A percentile compares a stretch with the other conserved stretches of the same genome.
Conservation (phyloP, 257 asterid species). For the Ilex asprella region DNA sequence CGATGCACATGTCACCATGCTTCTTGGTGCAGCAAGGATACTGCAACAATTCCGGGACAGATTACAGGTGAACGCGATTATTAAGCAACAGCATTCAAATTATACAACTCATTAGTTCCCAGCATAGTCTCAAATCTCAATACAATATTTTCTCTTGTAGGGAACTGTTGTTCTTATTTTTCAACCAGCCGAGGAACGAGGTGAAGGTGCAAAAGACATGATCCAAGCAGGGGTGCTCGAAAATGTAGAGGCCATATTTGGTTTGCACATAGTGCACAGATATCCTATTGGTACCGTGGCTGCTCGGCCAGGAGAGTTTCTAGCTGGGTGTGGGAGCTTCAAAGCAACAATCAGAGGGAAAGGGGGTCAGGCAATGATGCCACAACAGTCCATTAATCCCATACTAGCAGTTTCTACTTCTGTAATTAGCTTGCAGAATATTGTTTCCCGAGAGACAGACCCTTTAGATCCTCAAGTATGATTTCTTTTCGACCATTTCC, state of each 20-base stretch:
- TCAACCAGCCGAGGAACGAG: conserved; percentile 58
- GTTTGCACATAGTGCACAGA: conserved; percentile 26
- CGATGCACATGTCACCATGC: conserved; percentile 21
- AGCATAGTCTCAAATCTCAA: too few species aligned
- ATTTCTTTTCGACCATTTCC: neutral
- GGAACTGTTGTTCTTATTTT: conserved; percentile 50
- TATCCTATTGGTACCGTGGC: conserved; percentile 32
- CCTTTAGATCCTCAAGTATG: conserved; percentile 51
- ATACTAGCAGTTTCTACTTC: conserved; percentile 45
- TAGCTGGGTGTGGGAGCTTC: conserved; percentile 54
- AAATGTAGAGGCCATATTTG: conserved; percentile 37
- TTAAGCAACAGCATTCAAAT: too few species aligned
- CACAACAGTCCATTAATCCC: conserved; percentile 20
- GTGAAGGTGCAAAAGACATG: conserved; percentile 45
- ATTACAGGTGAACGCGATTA: conserved; percentile 22
- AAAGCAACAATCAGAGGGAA: conserved; percentile 34
- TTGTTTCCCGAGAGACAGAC: conserved; percentile 47
- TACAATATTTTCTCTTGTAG: conserved; percentile 7
- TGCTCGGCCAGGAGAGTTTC: conserved; percentile 36
- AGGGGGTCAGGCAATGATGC: too few species aligned
- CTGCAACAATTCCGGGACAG: conserved; percentile 13
- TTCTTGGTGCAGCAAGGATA: conserved; percentile 10
- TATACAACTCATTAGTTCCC: too few species aligned
- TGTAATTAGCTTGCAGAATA: conserved; percentile 44
- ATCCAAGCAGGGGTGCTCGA: conserved; percentile 38